Conservation (phyloP, 2,329 filamentous ascomycete genomes). For the Pleomassaria siparia region DNA sequence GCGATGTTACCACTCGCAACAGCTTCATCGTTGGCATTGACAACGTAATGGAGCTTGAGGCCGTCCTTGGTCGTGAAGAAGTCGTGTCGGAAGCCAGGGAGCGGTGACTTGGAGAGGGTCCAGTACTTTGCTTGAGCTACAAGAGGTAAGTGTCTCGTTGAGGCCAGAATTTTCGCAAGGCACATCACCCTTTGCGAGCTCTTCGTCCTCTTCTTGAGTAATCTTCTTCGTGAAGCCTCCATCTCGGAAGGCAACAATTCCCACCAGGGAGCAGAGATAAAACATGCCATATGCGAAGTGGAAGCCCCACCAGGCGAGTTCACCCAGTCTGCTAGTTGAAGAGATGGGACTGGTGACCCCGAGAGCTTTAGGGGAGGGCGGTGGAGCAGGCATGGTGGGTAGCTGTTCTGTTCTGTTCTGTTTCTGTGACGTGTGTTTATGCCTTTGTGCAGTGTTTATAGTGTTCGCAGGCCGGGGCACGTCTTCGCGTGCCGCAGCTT, state of each 20-base stretch:
- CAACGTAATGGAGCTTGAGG: slow-evolving; percentile 58
- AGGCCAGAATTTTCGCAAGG: no score
- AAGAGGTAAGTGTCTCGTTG: background rate
- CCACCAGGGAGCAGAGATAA: slow-evolving; percentile 23
- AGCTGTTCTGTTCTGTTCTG: no score
- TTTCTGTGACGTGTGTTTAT: background rate
- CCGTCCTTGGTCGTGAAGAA: slow-evolving; percentile 54
- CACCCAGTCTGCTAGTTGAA: slow-evolving; percentile 14
- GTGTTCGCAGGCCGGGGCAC: background rate
- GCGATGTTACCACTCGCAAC: slow-evolving; percentile 44
- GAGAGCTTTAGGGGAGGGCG: background rate
- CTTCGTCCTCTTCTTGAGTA: slow-evolving; percentile 29
- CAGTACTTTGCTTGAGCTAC: slow-evolving; percentile 57
- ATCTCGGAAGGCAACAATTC: slow-evolving; percentile 26
- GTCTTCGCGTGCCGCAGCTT: background rate
- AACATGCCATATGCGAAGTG: slow-evolving; percentile 36
- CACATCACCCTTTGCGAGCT: no score
- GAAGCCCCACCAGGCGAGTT: slow-evolving; percentile 28
- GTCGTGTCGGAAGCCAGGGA: slow-evolving; percentile 51
- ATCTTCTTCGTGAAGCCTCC: slow-evolving; percentile 30
- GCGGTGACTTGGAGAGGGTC: slow-evolving; percentile 52
- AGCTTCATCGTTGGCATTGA: slow-evolving; percentile 28
- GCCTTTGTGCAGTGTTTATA: background rate
- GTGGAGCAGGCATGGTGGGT: background rate
- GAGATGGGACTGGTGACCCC: background rate